Conservation (phyloP, 1,284 basidiomycete species). For the Malassezia vespertilionis region DNA sequence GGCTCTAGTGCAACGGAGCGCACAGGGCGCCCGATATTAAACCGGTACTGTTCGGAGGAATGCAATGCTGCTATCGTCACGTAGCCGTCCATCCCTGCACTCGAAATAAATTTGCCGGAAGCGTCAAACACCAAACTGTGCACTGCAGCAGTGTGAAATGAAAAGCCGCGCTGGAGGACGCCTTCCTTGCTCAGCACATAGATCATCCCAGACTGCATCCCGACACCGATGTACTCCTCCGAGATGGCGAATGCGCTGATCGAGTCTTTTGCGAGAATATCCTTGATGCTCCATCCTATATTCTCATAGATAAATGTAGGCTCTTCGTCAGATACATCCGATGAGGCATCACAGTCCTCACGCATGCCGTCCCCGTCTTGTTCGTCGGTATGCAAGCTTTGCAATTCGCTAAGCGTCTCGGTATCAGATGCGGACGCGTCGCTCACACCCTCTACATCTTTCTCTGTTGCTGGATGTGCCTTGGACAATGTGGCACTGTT, state of each 20-base stretch:
- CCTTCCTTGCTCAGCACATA: constrained; percentile 73
- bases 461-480: too few species aligned
- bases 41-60: constrained; percentile 66
- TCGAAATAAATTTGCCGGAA: constrained; percentile 78
- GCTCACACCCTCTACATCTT: too few species aligned
- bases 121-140: constrained; percentile 74
- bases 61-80: constrained; percentile 76
- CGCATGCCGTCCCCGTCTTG: background rate
- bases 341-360: background rate
- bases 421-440: too few species aligned
- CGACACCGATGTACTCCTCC: constrained; percentile 57
- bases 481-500: too few species aligned
- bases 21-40: constrained; percentile 87
- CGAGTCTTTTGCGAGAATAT: constrained; percentile 74
- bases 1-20: constrained; percentile 82
- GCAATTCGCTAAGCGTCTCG: background rate
- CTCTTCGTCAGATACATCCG: constrained; percentile 17
- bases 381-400: background rate
- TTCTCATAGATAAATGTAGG: constrained; percentile 74
- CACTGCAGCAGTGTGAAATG: constrained; percentile 81
- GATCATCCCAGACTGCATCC: constrained; percentile 82
- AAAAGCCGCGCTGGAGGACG: constrained; percentile 74
- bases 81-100: constrained; percentile 88
- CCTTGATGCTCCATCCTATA: constrained; percentile 62
- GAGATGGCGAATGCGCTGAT: constrained; percentile 55